Conservation (phyloP, 306 rosid genomes). For the Nissolia schottii region DNA sequence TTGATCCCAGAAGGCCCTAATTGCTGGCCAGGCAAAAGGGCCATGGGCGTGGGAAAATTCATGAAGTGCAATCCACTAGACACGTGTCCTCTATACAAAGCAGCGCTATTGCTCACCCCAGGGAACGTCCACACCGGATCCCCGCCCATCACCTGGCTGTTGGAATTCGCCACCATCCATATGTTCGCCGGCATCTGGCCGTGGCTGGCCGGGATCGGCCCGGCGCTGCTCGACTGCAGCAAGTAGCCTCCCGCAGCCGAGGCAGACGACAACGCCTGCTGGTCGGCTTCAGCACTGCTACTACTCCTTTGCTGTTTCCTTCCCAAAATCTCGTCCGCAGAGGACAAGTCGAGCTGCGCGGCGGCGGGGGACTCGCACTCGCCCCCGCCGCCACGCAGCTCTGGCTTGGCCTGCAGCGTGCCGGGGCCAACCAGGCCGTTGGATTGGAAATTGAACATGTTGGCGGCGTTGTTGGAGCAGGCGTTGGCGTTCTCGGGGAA, state of each 20-base stretch:
- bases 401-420: conserved; percentile 73
- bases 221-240: conserved; percentile 52
- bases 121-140: conserved; percentile 76
- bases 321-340: no score
- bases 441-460: conserved; percentile 65
- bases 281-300: no score
- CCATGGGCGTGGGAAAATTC: conserved; percentile 76
- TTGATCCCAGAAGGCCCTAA: conserved; percentile 24
- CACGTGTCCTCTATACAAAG: conserved; percentile 64
- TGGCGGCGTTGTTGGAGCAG: conserved; percentile 29
- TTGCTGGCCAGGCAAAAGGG: conserved; percentile 75
- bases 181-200: conserved; percentile 72
- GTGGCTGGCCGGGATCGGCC: conserved; percentile 61
- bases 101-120: conserved; percentile 48
- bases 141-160: conserved; percentile 62
- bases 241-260: conserved; percentile 67
- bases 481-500: conserved; percentile 39
- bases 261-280: conserved; percentile 46
- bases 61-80: conserved; percentile 85
- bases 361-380: no score
- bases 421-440: conserved; percentile 19
- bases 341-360: no score
- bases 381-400: conserved; percentile 28
- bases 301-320: no score
- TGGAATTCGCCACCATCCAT: conserved; percentile 83